A percentile compares a stretch with the other conserved stretches of the same genome.
Conservation (phyloP, 441 rosid genomes). For the Francoa sonchifolia region DNA sequence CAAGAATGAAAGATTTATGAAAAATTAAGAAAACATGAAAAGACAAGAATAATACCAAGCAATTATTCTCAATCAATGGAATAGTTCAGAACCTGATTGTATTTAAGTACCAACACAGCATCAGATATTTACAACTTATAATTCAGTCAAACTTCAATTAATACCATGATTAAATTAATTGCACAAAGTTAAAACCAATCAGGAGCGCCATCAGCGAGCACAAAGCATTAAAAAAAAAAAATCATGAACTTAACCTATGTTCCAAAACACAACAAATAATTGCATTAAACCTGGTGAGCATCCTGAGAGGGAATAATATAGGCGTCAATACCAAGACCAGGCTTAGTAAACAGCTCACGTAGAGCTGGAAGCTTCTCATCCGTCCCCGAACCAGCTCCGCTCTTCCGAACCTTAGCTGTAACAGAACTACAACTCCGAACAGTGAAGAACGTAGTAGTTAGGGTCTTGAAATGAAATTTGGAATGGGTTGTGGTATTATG, state of each 20-base stretch:
- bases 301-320: constrained; percentile 92
- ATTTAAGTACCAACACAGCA: too few relatives aligned
- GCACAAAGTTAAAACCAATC: too few relatives aligned
- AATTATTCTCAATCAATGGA: too few relatives aligned
- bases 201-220: not conserved
- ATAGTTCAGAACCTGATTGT: too few relatives aligned
- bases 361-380: constrained; percentile 69
- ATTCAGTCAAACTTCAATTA: too few relatives aligned
- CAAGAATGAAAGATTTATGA: too few relatives aligned
- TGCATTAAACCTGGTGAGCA: constrained; percentile 67
- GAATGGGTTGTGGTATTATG: constrained; percentile 18
- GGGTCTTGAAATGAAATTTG: constrained; percentile 9
- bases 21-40: too few relatives aligned
- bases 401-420: constrained; percentile 50
- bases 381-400: constrained; percentile 17
- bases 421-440: constrained; percentile 42
- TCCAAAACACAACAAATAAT: not conserved
- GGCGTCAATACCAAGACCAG: constrained; percentile 73
- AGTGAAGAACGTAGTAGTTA: constrained; percentile 12
- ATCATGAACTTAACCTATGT: too few relatives aligned
- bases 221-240: not conserved
- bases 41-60: too few relatives aligned
- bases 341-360: constrained; percentile 47
- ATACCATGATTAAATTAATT: too few relatives aligned
- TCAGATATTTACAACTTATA: too few relatives aligned